Percentiles rank a stretch among this genome's conserved stretches.
Evolutionary conservation across 495 filamentous ascomycete species (phyloP).

Genomic region (Astrothelium macrocarpum): DNA sequence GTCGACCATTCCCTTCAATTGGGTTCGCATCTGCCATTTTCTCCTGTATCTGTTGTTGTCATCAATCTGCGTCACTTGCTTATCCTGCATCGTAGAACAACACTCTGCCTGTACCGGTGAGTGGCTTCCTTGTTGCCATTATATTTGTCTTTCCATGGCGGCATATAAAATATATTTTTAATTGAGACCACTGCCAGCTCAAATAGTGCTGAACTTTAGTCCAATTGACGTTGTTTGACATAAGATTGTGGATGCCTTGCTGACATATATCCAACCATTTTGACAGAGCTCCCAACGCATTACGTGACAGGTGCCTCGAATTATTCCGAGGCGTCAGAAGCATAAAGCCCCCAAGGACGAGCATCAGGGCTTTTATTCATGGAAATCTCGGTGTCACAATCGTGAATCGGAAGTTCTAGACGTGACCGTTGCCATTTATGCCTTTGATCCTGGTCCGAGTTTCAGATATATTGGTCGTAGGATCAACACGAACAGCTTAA

Average conservation of each 20-base stretch:
- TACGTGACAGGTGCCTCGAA: neutral
- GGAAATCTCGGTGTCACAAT: neutral
- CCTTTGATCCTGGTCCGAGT: neutral
- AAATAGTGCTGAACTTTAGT: neutral
- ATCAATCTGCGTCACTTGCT: neutral
- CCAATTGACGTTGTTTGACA: neutral
- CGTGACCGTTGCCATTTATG: neutral
- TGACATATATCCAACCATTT: neutral
- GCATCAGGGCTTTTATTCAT: neutral
- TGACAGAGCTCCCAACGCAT: neutral
- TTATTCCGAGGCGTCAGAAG: neutral
- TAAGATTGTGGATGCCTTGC: neutral
- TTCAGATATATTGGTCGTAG: constrained; percentile 1
- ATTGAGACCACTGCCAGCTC: no score
- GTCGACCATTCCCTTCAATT: neutral
- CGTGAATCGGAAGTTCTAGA: neutral
- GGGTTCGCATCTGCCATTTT: neutral
- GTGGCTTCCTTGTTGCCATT: neutral
- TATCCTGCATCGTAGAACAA: neutral
- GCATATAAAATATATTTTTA: no score
- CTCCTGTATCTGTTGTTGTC: neutral
- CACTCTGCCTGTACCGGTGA: neutral
- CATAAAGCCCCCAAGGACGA: neutral
- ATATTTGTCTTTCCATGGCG: neutral
- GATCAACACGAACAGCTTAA: neutral